These are phyloP conservation scores for Talinum fruticosum DNA, from an alignment of 148 eudicot species.

Conservation along the genomic window DNA sequence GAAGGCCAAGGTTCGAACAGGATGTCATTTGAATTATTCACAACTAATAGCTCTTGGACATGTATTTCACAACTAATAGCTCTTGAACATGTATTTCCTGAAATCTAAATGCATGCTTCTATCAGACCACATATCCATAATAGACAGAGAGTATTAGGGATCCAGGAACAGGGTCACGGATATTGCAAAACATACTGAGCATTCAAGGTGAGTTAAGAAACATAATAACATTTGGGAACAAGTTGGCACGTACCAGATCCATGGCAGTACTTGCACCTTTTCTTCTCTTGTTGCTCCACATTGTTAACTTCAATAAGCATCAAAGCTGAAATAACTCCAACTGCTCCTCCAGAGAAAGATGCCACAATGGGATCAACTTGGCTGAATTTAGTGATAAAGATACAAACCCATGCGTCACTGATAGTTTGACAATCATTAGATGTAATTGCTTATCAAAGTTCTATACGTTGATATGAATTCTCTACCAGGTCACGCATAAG, in stretches of 20 bases:
- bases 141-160: background rate
- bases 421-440: background rate
- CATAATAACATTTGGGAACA: background rate
- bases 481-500: background rate
- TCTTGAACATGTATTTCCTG: too few relatives aligned
- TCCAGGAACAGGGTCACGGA: background rate
- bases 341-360: conserved; percentile 94
- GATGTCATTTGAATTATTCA: too few relatives aligned
- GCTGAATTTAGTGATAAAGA: conserved; percentile 38
- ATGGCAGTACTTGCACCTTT: conserved; percentile 92
- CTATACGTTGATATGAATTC: background rate
- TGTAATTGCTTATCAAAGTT: background rate
- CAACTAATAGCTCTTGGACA: too few relatives aligned
- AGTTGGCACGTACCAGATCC: conserved; percentile 66
- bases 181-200: background rate
- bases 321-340: conserved; percentile 91
- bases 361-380: conserved; percentile 99
- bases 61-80: too few relatives aligned
- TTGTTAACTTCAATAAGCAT: conserved; percentile 89
- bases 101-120: background rate
- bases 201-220: conserved; percentile 1
- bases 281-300: conserved; percentile 90
- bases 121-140: background rate
- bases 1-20: background rate
- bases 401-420: conserved; percentile 10